Conservation (phyloP, 345 rosid species). For the Arabidopsis arenosa region DNA sequence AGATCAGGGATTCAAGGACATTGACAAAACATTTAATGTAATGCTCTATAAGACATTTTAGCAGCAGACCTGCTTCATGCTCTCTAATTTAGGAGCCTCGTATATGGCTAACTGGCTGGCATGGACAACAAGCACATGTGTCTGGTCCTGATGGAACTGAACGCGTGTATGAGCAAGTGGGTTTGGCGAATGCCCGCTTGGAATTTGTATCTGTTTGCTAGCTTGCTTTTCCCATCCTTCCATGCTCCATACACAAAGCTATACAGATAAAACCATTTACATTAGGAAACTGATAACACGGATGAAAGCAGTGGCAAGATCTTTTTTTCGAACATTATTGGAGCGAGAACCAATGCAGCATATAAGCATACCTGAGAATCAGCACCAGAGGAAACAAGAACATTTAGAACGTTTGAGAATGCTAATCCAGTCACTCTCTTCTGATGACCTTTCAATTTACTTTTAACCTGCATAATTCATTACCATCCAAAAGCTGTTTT, state of each 20-base stretch:
- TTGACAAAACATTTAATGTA: not conserved
- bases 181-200: conserved; percentile 43
- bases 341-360: conserved; percentile 2
- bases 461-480: conserved; percentile 60
- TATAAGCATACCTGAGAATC: conserved; percentile 70
- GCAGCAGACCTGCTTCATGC: conserved; percentile 47
- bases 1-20: not conserved
- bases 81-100: conserved; percentile 51
- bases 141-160: conserved; percentile 55
- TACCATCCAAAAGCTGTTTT: conserved; percentile 21
- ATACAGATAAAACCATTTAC: conserved; percentile 18
- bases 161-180: conserved; percentile 52
- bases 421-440: conserved; percentile 83
- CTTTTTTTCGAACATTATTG: not conserved
- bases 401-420: conserved; percentile 68
- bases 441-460: conserved; percentile 81
- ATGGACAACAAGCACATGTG: conserved; percentile 49
- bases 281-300: conserved; percentile 16
- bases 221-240: conserved; percentile 80
- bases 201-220: conserved; percentile 50
- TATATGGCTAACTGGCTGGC: conserved; percentile 51
- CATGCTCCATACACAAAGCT: conserved; percentile 80
- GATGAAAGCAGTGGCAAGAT: conserved; percentile 4
- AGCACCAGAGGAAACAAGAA: conserved; percentile 85
- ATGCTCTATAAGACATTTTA: conserved; percentile 2